A percentile compares a stretch with the other conserved stretches of the same genome.
These are phyloP conservation scores for Phytopythium sindhum DNA, from an alignment of 352 stramenopile species.

Conservation along the genomic window DNA sequence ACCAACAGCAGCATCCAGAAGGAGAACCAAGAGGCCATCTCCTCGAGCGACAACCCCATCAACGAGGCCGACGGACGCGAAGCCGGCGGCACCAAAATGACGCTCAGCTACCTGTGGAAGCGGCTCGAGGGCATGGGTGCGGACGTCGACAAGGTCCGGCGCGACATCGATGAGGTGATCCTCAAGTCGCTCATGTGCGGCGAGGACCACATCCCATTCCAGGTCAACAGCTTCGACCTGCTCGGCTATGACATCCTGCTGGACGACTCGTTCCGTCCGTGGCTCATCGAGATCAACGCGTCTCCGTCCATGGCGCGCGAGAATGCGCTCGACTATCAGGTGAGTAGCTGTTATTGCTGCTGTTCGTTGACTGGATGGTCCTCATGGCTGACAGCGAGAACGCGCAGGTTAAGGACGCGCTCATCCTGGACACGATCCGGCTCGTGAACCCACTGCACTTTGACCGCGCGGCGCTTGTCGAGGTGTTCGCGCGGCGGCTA, in stretches of 20 bases:
- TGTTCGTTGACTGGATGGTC: neutral
- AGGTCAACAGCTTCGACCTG: slow-evolving; percentile 93
- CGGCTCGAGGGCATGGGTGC: slow-evolving; percentile 61
- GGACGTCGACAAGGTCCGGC: slow-evolving; percentile 64
- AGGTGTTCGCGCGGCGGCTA: slow-evolving; percentile 64
- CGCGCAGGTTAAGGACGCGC: slow-evolving; percentile 76
- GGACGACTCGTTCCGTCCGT: slow-evolving; percentile 86
- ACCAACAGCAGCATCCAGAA: slow-evolving; percentile 96
- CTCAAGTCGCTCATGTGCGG: slow-evolving; percentile 86
- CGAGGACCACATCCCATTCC: slow-evolving; percentile 88
- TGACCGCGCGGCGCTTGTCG: slow-evolving; percentile 63
- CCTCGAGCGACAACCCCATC: slow-evolving; percentile 24
- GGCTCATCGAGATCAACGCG: slow-evolving; percentile 96
- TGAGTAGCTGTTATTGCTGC: neutral
- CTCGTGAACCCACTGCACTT: slow-evolving; percentile 84
- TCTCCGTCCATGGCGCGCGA: slow-evolving; percentile 91
- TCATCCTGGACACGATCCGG: slow-evolving; percentile 88
- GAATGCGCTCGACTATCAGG: slow-evolving; percentile 75
- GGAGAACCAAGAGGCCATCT: slow-evolving; percentile 55
- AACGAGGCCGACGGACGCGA: slow-evolving; percentile 36
- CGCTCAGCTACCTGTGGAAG: slow-evolving; percentile 72
- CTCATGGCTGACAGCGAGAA: neutral
- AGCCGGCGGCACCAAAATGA: slow-evolving; percentile 79
- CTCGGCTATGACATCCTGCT: slow-evolving; percentile 95
- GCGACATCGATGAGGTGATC: slow-evolving; percentile 72